Evolutionary conservation across 2,329 filamentous ascomycete species (phyloP).

Genomic region (Neofusicoccum cordaticola): DNA sequence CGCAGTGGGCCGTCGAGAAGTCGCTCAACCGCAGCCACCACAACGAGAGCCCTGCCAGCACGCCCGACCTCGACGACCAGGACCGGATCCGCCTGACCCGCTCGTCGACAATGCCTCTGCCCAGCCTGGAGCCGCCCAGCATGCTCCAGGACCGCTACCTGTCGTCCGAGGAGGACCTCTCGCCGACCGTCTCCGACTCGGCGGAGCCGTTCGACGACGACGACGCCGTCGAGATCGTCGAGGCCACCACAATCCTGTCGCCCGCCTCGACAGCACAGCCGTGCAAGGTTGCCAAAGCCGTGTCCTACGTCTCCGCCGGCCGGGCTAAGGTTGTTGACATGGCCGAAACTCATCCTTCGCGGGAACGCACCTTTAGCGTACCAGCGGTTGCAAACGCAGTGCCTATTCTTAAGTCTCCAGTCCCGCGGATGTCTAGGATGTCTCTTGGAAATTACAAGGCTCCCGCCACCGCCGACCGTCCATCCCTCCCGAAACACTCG

Average conservation of each 20-base stretch:
- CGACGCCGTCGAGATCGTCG: slow-evolving; percentile 17
- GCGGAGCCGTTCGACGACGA: slow-evolving; percentile 31
- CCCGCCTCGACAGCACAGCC: slow-evolving; percentile 18
- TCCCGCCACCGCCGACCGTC: slow-evolving; percentile 11
- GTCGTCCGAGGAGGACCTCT: slow-evolving; percentile 39
- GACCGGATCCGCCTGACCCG: slow-evolving; percentile 35
- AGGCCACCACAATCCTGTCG: background rate
- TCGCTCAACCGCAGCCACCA: slow-evolving; percentile 25
- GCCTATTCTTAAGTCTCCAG: slow-evolving; percentile 27
- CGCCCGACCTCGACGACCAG: slow-evolving; percentile 31
- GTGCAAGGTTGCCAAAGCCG: slow-evolving; percentile 34
- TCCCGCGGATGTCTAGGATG: slow-evolving; percentile 24
- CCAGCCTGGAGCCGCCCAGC: slow-evolving; percentile 22
- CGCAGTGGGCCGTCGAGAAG: slow-evolving; percentile 39
- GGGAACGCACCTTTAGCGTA: slow-evolving; percentile 26
- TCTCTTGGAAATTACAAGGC: slow-evolving; percentile 27
- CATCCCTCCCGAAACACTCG: background rate
- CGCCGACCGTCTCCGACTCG: slow-evolving; percentile 31
- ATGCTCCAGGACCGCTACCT: slow-evolving; percentile 37
- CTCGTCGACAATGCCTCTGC: slow-evolving; percentile 22
- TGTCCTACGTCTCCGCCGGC: slow-evolving; percentile 37
- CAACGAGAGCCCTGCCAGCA: slow-evolving; percentile 33
- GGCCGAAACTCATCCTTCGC: slow-evolving; percentile 16
- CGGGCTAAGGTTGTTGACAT: slow-evolving; percentile 39
- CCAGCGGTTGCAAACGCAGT: slow-evolving; percentile 31